Percentiles rank a stretch among this genome's conserved stretches.
Conservation (phyloP, 2,329 filamentous ascomycete genomes). For the Fusarium phyllophilum region DNA sequence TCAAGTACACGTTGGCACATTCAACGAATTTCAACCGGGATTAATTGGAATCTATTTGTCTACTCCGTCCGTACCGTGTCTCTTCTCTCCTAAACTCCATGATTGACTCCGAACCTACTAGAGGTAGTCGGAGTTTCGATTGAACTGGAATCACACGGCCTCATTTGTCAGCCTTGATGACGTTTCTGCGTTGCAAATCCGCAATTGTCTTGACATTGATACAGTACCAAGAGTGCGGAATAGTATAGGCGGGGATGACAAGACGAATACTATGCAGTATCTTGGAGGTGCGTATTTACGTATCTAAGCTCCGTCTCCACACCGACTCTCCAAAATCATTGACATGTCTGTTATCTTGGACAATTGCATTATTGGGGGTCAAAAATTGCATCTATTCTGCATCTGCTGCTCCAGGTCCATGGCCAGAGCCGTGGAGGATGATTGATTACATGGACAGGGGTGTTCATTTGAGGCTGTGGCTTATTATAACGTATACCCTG, state of each 20-base stretch:
- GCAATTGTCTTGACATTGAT: not conserved
- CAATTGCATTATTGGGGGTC: conserved; percentile 7
- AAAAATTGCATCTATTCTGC: not conserved
- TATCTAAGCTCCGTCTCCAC: conserved; percentile 18
- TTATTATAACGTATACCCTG: conserved; percentile 28
- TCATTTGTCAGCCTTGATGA: conserved; percentile 21
- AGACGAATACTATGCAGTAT: conserved; percentile 8
- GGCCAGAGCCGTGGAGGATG: conserved; percentile 15
- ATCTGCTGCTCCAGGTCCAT: conserved; percentile 1
- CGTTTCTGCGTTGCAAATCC: conserved; percentile 7
- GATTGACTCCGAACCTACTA: not conserved
- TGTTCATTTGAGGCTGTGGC: conserved; percentile 36
- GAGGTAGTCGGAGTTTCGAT: conserved; percentile 1
- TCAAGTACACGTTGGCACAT: conserved; percentile 3
- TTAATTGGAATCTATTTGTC: conserved; percentile 2
- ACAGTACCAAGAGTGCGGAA: not conserved
- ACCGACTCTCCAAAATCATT: not conserved
- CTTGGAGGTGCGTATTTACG: conserved; percentile 18
- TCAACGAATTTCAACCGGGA: not conserved
- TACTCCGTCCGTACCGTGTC: not conserved
- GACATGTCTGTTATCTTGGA: not conserved
- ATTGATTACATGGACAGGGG: conserved; percentile 19
- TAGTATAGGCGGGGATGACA: not conserved
- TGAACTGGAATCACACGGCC: not conserved
- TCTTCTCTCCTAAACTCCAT: not conserved